phyloP scores from a whole-genome alignment of 2,329 filamentous ascomycete species.

The Diaporthe citriasiana region DNA sequence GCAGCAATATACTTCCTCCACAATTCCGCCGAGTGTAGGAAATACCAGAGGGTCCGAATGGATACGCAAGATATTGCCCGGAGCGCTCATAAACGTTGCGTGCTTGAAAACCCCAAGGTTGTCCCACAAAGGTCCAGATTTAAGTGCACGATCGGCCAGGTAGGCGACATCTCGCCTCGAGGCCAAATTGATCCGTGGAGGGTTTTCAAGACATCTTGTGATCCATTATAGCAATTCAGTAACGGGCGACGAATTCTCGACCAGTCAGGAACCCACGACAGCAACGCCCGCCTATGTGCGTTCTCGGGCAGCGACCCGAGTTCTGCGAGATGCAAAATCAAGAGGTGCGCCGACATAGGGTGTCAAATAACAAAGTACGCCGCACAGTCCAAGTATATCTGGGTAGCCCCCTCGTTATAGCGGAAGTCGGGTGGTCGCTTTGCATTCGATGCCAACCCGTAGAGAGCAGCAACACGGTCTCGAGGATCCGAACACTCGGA shows the following conservation, averaged over 20 bases:
- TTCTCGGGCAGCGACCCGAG: neutral
- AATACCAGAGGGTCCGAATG: no score
- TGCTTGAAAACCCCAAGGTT: neutral
- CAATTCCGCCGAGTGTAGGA: neutral
- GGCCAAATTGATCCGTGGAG: no score
- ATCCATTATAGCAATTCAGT: no score
- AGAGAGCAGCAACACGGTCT: neutral
- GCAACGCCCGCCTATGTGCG: rapidly evolving
- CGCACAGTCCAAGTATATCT: neutral
- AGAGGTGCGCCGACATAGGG: neutral
- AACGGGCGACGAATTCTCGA: neutral
- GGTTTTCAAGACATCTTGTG: no score
- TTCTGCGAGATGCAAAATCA: neutral
- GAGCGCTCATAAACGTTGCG: neutral
- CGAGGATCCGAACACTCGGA: neutral
- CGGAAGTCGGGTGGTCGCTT: neutral
- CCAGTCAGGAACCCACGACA: neutral
- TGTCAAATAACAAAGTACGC: neutral
- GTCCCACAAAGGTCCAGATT: no score
- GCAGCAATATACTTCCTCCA: neutral
- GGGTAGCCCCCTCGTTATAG: neutral
- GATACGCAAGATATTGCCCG: neutral
- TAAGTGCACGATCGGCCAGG: no score
- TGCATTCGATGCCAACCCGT: neutral
- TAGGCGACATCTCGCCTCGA: no score